Conservation (phyloP, 345 rosid genomes). For the Syzygium aqueum region DNA sequence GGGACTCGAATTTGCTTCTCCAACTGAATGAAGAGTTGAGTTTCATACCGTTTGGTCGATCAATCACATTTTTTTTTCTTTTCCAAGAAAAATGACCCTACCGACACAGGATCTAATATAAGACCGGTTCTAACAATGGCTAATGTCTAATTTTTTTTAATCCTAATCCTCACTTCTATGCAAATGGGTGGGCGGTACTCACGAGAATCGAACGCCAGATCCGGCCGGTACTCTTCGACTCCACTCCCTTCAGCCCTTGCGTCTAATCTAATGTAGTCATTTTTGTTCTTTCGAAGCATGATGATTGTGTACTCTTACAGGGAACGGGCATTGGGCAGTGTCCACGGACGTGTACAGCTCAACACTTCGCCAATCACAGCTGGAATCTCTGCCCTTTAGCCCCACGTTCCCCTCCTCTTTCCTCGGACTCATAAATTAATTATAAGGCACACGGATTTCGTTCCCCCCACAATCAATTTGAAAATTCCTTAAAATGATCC, state of each 20-base stretch:
- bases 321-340: not conserved
- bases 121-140: not conserved
- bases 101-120: not conserved
- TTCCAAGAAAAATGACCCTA: not conserved
- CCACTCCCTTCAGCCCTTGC: too few species aligned
- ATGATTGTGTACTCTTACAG: not conserved
- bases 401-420: not conserved
- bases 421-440: not conserved
- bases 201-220: too few species aligned
- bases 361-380: not conserved
- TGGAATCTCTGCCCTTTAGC: not conserved
- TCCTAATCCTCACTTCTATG: too few species aligned
- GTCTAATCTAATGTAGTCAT: not conserved
- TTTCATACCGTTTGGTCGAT: not conserved
- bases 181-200: too few species aligned
- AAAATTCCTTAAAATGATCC: not conserved
- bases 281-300: not conserved
- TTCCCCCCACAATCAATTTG: not conserved
- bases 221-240: too few species aligned
- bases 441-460: not conserved
- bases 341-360: not conserved
- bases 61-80: not conserved
- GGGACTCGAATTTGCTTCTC: not conserved
- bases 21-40: not conserved
- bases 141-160: not conserved